Evolutionary conservation across 2,329 filamentous ascomycete genomes (phyloP).

Genomic region (Colletotrichum plurivorum): DNA sequence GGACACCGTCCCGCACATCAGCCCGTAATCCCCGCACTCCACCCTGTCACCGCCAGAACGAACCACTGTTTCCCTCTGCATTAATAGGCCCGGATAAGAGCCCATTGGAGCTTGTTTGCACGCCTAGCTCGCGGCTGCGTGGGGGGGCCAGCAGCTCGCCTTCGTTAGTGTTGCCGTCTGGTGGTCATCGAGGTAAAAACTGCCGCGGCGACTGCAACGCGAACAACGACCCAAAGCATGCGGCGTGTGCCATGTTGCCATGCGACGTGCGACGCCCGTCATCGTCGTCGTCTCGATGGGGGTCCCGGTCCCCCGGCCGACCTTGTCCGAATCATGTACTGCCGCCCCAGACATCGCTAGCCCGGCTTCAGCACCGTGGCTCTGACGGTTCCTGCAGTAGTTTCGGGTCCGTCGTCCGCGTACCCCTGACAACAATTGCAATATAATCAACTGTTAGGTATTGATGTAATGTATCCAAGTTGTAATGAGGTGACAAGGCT

Average conservation of each 20-base stretch:
- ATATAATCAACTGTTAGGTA: conserved; percentile 40
- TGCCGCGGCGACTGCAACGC: not conserved
- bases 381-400: conserved; percentile 12
- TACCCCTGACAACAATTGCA: not conserved
- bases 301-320: not conserved
- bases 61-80: conserved; percentile 35
- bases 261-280: conserved; percentile 8
- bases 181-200: not conserved
- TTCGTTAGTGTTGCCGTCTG: not conserved
- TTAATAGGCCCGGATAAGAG: conserved; percentile 33
- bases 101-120: conserved; percentile 36
- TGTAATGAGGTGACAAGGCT: conserved; percentile 34
- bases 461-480: conserved; percentile 40
- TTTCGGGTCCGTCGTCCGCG: not conserved
- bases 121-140: conserved; percentile 19
- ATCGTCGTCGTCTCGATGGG: not conserved
- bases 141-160: conserved; percentile 15
- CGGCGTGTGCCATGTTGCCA: not conserved
- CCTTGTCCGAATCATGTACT: not conserved
- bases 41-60: conserved; percentile 40
- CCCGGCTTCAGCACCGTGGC: not conserved
- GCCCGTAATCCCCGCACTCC: conserved; percentile 33
- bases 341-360: conserved; percentile 1
- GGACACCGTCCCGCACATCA: conserved; percentile 19
- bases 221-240: not conserved